These are phyloP conservation scores for Tirmania nivea DNA, from an alignment of 495 filamentous ascomycete species.

Conservation along the genomic window DNA sequence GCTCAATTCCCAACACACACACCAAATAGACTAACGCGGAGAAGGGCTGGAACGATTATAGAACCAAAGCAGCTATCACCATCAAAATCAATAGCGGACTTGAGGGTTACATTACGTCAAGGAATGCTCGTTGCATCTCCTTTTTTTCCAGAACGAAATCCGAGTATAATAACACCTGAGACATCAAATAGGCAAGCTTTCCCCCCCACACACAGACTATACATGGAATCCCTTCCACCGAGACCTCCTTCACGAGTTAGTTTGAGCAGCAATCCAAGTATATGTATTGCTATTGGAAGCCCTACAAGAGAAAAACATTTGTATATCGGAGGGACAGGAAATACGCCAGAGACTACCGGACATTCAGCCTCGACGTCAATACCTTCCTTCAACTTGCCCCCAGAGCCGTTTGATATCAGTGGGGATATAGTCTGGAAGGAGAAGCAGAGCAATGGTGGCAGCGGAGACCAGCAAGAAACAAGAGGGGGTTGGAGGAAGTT, in stretches of 20 bases:
- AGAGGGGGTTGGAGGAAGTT: background rate
- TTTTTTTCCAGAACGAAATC: background rate
- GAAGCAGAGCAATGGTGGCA: background rate
- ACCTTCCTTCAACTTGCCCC: background rate
- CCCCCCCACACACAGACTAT: background rate
- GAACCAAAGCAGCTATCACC: background rate
- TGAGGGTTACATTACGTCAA: background rate
- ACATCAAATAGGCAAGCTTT: background rate
- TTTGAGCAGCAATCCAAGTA: background rate
- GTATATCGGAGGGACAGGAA: background rate
- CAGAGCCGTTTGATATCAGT: background rate
- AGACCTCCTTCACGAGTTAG: background rate
- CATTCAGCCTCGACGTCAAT: background rate
- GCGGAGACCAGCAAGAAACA: background rate
- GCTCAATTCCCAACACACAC: background rate
- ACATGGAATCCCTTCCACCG: background rate
- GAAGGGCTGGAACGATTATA: background rate
- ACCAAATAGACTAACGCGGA: background rate
- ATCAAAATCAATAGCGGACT: background rate
- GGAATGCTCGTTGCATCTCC: background rate
- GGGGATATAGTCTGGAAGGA: background rate
- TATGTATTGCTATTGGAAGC: background rate
- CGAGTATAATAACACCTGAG: background rate
- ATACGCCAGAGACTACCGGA: background rate
- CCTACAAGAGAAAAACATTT: background rate